Evolutionary conservation across 495 filamentous ascomycete genomes (phyloP).

Genomic region (Aspergillus panamensis): DNA sequence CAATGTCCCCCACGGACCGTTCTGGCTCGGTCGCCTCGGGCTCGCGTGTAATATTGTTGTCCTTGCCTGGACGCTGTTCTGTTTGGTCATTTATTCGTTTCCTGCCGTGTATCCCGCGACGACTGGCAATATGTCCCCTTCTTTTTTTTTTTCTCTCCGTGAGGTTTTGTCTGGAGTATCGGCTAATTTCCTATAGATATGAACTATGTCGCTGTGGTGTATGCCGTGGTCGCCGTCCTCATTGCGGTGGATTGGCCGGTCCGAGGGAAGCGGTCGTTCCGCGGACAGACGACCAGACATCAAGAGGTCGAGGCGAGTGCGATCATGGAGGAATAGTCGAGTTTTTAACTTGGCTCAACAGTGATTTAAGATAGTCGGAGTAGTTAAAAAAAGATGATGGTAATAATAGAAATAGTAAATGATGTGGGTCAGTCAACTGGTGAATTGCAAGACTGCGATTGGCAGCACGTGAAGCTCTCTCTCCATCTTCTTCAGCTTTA

Average conservation of each 20-base stretch:
- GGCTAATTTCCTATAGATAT: slow-evolving; percentile 24
- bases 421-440: not conserved
- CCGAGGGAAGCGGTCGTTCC: slow-evolving; percentile 39
- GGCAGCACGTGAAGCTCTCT: not conserved
- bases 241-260: slow-evolving; percentile 42
- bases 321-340: not conserved
- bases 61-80: slow-evolving; percentile 45
- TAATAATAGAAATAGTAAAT: not conserved
- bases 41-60: slow-evolving; percentile 38
- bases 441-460: not conserved
- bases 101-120: slow-evolving; percentile 40
- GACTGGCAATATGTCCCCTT: slow-evolving; percentile 1
- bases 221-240: slow-evolving; percentile 39
- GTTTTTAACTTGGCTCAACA: too few species aligned
- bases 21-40: slow-evolving; percentile 46
- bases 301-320: slow-evolving; percentile 5
- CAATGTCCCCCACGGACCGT: slow-evolving; percentile 47
- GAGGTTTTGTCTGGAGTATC: not conserved
- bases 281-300: slow-evolving; percentile 29
- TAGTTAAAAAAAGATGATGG: not conserved
- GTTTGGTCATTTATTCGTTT: slow-evolving; percentile 49
- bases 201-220: slow-evolving; percentile 54
- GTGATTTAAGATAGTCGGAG: not conserved
- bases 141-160: not conserved
- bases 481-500: too few species aligned